phyloP scores from a whole-genome alignment of 805 yeast genomes.

The Starmera dryadoides region DNA sequence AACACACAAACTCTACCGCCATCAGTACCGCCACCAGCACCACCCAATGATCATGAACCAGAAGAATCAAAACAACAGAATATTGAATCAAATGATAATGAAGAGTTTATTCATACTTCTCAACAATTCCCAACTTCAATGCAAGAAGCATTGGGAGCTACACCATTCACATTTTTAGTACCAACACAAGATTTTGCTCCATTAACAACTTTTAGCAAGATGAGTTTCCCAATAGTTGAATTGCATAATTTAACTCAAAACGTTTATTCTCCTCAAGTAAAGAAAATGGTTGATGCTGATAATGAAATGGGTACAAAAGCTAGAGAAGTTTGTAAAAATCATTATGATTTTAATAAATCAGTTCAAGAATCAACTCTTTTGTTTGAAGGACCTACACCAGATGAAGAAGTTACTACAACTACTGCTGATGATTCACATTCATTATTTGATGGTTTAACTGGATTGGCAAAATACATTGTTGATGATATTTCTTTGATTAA shows the following conservation, averaged over 20 bases:
- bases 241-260: neutral
- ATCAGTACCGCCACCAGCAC: too few relatives aligned
- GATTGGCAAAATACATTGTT: neutral
- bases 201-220: neutral
- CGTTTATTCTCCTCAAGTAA: neutral
- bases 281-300: neutral
- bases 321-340: neutral
- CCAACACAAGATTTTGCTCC: slow-evolving; percentile 27
- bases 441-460: neutral
- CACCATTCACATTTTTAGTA: slow-evolving; percentile 29
- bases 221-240: neutral
- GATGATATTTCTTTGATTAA: neutral
- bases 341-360: neutral
- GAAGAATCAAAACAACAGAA: too few relatives aligned
- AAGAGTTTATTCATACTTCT: too few relatives aligned
- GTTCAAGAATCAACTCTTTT: neutral
- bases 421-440: neutral
- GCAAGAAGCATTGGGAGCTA: slow-evolving; percentile 22
- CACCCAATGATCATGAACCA: too few relatives aligned
- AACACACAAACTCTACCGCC: too few relatives aligned
- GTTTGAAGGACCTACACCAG: neutral
- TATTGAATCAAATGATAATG: too few relatives aligned
- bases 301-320: neutral
- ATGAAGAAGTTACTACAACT: neutral
- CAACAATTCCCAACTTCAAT: slow-evolving; percentile 13